Conservation (phyloP, 371 early-diverging fungal species). For the Mucor plumbeus region DNA sequence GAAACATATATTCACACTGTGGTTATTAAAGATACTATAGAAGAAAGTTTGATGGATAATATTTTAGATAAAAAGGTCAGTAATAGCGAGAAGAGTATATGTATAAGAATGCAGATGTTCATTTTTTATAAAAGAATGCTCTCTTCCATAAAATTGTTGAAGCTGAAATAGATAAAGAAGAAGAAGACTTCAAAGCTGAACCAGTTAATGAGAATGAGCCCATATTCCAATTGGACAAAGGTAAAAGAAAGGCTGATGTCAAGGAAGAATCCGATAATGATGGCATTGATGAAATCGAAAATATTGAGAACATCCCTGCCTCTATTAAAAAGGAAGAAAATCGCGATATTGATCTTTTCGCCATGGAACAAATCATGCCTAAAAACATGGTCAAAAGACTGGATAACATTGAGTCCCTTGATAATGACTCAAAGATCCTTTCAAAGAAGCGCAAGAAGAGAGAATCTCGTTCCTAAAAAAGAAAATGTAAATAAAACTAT, state of each 20-base stretch:
- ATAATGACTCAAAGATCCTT: neutral
- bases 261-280: neutral
- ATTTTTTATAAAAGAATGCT: constrained; percentile 2
- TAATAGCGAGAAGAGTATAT: neutral
- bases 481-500: neutral
- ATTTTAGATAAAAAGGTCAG: constrained; percentile 45
- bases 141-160: constrained; percentile 21
- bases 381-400: constrained; percentile 1
- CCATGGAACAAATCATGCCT: neutral
- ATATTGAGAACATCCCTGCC: neutral
- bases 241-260: neutral
- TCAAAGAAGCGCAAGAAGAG: constrained; percentile 3
- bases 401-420: neutral
- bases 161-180: neutral
- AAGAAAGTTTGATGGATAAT: constrained; percentile 47
- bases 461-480: neutral
- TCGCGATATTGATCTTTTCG: neutral
- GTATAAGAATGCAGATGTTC: neutral
- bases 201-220: neutral
- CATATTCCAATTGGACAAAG: neutral
- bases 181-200: neutral
- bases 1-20: constrained; percentile 50
- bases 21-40: constrained; percentile 48
- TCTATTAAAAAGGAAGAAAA: constrained; percentile 7
- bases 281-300: neutral